Conservation (phyloP, 2,329 filamentous ascomycete species). For the Macroventuria anomochaeta region DNA sequence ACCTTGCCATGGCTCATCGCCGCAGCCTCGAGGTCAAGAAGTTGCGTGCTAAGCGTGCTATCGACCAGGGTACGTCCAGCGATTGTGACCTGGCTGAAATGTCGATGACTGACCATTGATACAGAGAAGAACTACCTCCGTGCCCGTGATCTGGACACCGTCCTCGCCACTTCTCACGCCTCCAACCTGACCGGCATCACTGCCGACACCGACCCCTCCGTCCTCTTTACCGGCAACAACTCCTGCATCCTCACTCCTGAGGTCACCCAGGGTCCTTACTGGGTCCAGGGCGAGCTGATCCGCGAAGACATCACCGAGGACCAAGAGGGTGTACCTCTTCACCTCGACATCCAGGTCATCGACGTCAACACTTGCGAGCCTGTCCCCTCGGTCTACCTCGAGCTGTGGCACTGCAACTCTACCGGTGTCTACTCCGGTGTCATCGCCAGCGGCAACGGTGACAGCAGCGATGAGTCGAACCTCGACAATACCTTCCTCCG, state of each 20-base stretch:
- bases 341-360: slow-evolving; percentile 61
- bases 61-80: slow-evolving; percentile 24
- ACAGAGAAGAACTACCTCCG: slow-evolving; percentile 37
- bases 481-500: slow-evolving; percentile 53
- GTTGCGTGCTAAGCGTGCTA: slow-evolving; percentile 49
- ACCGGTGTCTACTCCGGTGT: slow-evolving; percentile 48
- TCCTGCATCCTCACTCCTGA: slow-evolving; percentile 46
- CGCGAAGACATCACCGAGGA: slow-evolving; percentile 57
- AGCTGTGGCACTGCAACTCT: slow-evolving; percentile 59
- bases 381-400: slow-evolving; percentile 57
- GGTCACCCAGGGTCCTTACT: slow-evolving; percentile 45
- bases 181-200: slow-evolving; percentile 41
- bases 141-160: slow-evolving; percentile 36
- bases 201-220: slow-evolving; percentile 31
- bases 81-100: not conserved
- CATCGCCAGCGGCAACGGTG: slow-evolving; percentile 52
- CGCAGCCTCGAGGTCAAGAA: slow-evolving; percentile 50
- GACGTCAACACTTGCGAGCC: slow-evolving; percentile 62
- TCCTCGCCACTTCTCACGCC: slow-evolving; percentile 39
- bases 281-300: slow-evolving; percentile 59
- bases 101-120: slow-evolving; percentile 9
- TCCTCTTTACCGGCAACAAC: slow-evolving; percentile 43
- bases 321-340: slow-evolving; percentile 57
- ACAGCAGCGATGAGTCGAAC: slow-evolving; percentile 43
- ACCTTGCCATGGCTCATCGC: slow-evolving; percentile 51